Evolutionary conservation across 257 asterid species (phyloP).

Genomic region (Solanum corneliomulleri): DNA sequence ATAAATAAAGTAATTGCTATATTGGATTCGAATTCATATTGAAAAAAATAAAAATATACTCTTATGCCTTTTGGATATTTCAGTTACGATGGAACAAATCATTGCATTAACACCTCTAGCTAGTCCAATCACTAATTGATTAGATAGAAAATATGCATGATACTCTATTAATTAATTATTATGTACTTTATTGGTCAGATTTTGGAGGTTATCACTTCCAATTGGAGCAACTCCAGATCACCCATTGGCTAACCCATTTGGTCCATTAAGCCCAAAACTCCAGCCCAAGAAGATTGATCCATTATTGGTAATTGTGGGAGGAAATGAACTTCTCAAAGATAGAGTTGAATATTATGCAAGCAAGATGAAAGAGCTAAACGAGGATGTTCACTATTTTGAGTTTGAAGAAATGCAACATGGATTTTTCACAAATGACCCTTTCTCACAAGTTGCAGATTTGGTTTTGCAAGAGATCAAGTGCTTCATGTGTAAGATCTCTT

Average conservation of each 20-base stretch:
- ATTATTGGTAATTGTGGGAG: constrained; percentile 49
- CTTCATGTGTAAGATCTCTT: constrained; percentile 23
- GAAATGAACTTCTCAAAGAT: constrained; percentile 47
- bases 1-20: neutral
- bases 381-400: constrained; percentile 22
- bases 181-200: constrained; percentile 13
- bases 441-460: constrained; percentile 20
- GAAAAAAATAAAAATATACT: neutral
- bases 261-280: constrained; percentile 44
- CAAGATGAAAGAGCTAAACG: constrained; percentile 28
- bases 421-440: constrained; percentile 43
- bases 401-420: constrained; percentile 47
- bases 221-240: constrained; percentile 39
- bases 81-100: neutral
- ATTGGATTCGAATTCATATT: neutral
- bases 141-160: neutral
- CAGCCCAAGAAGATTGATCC: constrained; percentile 33
- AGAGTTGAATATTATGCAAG: constrained; percentile 40
- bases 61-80: neutral
- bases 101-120: neutral
- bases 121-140: neutral
- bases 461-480: constrained; percentile 20
- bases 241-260: constrained; percentile 62
- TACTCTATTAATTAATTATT: neutral
- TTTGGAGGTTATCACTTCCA: constrained; percentile 69